Conservation (phyloP, 164 flowering plant species). For the Chloranthus sessilifolius region DNA sequence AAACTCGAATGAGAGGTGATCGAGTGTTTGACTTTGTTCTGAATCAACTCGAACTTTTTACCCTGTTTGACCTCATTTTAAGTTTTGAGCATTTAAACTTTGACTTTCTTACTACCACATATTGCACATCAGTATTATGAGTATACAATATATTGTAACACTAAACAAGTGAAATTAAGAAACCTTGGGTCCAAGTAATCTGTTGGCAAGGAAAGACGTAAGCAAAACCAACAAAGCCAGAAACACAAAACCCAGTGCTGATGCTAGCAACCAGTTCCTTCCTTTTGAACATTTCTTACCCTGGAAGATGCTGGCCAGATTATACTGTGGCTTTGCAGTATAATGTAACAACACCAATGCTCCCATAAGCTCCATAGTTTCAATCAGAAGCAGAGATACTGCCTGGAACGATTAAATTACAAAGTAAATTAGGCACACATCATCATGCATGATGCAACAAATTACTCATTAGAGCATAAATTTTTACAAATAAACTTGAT, state of each 20-base stretch:
- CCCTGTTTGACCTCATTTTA: no score
- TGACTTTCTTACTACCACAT: no score
- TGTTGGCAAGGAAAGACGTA: conserved; percentile 58
- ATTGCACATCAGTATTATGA: no score
- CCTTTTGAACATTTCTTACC: conserved; percentile 21
- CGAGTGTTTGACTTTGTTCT: no score
- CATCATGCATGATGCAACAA: no score
- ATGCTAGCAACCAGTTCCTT: conserved; percentile 61
- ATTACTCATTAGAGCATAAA: no score
- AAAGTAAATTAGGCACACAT: no score
- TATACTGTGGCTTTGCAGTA: conserved; percentile 36
- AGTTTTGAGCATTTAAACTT: no score
- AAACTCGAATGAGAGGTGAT: no score
- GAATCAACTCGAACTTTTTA: no score
- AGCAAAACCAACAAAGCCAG: conserved; percentile 45
- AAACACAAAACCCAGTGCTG: conserved; percentile 50
- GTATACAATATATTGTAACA: no score
- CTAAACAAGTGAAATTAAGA: conserved; percentile 10
- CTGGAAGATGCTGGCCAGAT: conserved; percentile 30
- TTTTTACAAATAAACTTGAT: no score
- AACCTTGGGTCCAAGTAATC: conserved; percentile 61
- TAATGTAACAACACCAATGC: conserved; percentile 37
- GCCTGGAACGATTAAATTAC: conserved; percentile 65
- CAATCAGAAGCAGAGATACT: conserved; percentile 42
- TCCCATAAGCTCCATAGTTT: conserved; percentile 51